A percentile compares a stretch with the other conserved stretches of the same genome.
Conservation (phyloP, 2,329 filamentous ascomycete genomes). For the Ramularia collo-cygni region DNA sequence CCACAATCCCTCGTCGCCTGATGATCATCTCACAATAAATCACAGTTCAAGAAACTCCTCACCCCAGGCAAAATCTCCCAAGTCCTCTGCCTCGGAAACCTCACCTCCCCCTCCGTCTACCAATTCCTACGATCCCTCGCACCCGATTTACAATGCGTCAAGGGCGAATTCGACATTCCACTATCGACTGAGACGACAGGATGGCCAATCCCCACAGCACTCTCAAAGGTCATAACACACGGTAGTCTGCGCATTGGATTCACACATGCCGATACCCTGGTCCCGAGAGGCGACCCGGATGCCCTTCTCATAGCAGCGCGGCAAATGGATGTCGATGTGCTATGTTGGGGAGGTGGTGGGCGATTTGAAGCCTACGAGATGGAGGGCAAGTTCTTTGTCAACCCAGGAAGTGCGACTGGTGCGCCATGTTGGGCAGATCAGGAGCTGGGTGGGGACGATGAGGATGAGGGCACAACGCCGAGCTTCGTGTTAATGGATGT, state of each 20-base stretch:
- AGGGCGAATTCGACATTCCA: conserved; percentile 63
- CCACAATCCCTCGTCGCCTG: not conserved
- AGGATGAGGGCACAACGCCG: conserved; percentile 63
- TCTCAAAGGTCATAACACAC: conserved; percentile 65
- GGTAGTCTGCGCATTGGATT: conserved; percentile 62
- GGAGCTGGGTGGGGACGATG: conserved; percentile 32
- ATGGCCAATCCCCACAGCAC: conserved; percentile 38
- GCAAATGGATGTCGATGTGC: conserved; percentile 64
- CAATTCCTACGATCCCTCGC: conserved; percentile 50
- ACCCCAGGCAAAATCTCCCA: conserved; percentile 53
- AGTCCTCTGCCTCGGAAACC: conserved; percentile 53
- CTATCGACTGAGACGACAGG: conserved; percentile 38
- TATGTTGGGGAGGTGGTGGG: conserved; percentile 64
- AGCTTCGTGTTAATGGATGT: conserved; percentile 99
- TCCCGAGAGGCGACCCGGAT: conserved; percentile 61
- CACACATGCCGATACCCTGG: conserved; percentile 65
- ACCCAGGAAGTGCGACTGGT: conserved; percentile 61
- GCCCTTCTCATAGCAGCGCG: conserved; percentile 59
- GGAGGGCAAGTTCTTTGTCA: conserved; percentile 66
- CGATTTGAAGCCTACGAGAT: conserved; percentile 65
- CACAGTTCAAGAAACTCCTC: conserved; percentile 49
- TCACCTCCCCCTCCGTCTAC: conserved; percentile 52
- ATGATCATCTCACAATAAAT: too few species aligned
- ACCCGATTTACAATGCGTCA: conserved; percentile 61
- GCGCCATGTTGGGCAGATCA: conserved; percentile 53